Conservation (phyloP, 805 yeast species). For the Kluyveromyces aestuarii region DNA sequence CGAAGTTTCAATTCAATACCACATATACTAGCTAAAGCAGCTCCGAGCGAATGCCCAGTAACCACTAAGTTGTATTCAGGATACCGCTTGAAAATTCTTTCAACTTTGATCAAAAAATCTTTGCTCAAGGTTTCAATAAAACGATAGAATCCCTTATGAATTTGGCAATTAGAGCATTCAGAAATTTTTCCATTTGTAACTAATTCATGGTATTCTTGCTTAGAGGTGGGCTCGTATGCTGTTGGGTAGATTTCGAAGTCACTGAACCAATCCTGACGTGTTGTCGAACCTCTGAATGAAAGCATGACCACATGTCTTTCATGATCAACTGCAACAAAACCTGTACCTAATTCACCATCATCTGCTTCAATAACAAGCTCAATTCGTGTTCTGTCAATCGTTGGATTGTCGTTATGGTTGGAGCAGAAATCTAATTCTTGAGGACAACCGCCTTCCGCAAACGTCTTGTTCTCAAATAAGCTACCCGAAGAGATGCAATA, state of each 20-base stretch:
- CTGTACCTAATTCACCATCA: constrained; percentile 43
- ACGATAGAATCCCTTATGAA: constrained; percentile 57
- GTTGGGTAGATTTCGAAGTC: constrained; percentile 44
- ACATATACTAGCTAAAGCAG: constrained; percentile 53
- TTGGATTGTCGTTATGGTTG: constrained; percentile 17
- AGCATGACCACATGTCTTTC: constrained; percentile 35
- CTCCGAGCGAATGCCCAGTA: constrained; percentile 74
- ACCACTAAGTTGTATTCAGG: constrained; percentile 44
- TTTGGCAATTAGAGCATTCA: constrained; percentile 42
- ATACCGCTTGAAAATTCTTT: constrained; percentile 27
- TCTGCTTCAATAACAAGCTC: constrained; percentile 34
- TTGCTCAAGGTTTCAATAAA: constrained; percentile 36
- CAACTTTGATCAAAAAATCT: constrained; percentile 31
- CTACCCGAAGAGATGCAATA: constrained; percentile 27
- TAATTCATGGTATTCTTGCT: constrained; percentile 13
- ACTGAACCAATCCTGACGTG: constrained; percentile 51
- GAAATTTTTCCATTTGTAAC: constrained; percentile 15
- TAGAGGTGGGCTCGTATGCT: constrained; percentile 38
- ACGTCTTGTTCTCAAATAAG: constrained; percentile 16
- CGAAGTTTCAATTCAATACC: constrained; percentile 51
- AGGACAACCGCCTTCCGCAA: constrained; percentile 29
- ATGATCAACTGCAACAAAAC: constrained; percentile 44
- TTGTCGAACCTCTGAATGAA: constrained; percentile 56
- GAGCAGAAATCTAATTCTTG: constrained; percentile 24
- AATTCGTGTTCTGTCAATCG: constrained; percentile 27